A percentile compares a stretch with the other conserved stretches of the same genome.
Conservation (phyloP, 2,329 filamentous ascomycete genomes). For the Chrysoporthe puriensis region DNA sequence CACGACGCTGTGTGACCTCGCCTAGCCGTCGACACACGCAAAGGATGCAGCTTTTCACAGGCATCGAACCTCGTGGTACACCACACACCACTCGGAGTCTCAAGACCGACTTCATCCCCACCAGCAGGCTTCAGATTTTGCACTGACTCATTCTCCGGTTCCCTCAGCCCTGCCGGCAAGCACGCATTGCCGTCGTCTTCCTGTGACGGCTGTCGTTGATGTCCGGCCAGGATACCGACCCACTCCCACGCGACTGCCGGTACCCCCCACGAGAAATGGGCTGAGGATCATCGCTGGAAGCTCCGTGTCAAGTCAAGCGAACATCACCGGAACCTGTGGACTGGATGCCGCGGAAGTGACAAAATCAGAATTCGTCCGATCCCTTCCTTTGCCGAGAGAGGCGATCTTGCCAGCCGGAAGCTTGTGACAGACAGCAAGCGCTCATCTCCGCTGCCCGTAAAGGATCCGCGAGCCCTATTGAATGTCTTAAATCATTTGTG, state of each 20-base stretch:
- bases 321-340: slow-evolving; percentile 1
- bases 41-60: neutral
- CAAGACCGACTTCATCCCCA: neutral
- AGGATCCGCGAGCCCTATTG: neutral
- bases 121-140: neutral
- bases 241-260: neutral
- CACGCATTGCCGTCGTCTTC: neutral
- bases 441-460: neutral
- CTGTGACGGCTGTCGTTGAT: neutral
- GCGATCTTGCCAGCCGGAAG: neutral
- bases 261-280: neutral
- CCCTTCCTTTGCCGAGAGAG: neutral
- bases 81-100: neutral
- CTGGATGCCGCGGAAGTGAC: slow-evolving; percentile 2
- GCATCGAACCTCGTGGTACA: neutral
- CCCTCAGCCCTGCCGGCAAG: neutral
- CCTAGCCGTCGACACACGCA: neutral
- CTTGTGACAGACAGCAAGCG: neutral
- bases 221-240: neutral
- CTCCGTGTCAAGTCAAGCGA: neutral
- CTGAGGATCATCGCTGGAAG: neutral
- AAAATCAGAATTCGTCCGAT: neutral
- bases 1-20: slow-evolving; percentile 3
- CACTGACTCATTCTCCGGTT: neutral
- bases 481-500: neutral